A percentile compares a stretch with the other conserved stretches of the same genome.
phyloP scores from a whole-genome alignment of 2,329 filamentous ascomycete genomes.

The Neofusicoccum laricinum region DNA sequence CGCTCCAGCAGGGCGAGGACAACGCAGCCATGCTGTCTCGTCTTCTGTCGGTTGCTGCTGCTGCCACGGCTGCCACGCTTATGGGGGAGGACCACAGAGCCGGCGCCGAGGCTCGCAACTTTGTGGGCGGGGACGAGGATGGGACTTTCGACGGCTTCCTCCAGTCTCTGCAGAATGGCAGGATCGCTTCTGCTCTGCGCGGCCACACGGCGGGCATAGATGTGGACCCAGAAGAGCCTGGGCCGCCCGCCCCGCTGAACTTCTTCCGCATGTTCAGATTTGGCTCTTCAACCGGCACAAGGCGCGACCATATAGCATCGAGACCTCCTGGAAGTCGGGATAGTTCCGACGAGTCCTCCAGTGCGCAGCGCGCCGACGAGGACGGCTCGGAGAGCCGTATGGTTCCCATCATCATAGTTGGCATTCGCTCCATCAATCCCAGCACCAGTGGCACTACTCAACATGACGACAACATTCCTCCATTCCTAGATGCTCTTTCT shows the following conservation, averaged over 20 bases:
- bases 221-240: conserved; percentile 35
- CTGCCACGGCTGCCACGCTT: conserved; percentile 62
- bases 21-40: conserved; percentile 61
- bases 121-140: conserved; percentile 56
- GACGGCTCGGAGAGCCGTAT: conserved; percentile 54
- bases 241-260: conserved; percentile 57
- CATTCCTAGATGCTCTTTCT: conserved; percentile 51
- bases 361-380: conserved; percentile 29
- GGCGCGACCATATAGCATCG: conserved; percentile 1
- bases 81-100: conserved; percentile 59
- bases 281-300: conserved; percentile 46
- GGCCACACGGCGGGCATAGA: conserved; percentile 42
- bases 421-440: conserved; percentile 63
- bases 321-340: conserved; percentile 24
- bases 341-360: conserved; percentile 22
- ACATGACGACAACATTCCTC: conserved; percentile 44
- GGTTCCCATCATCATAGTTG: conserved; percentile 68
- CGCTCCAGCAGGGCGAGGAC: conserved; percentile 56
- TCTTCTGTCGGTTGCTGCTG: conserved; percentile 61
- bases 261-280: conserved; percentile 69
- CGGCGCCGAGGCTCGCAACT: conserved; percentile 53
- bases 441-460: conserved; percentile 39
- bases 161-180: conserved; percentile 60
- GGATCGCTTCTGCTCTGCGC: conserved; percentile 55
- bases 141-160: conserved; percentile 63